Conservation (phyloP, 148 eudicot genomes). For the Amaranthus cruentus region DNA sequence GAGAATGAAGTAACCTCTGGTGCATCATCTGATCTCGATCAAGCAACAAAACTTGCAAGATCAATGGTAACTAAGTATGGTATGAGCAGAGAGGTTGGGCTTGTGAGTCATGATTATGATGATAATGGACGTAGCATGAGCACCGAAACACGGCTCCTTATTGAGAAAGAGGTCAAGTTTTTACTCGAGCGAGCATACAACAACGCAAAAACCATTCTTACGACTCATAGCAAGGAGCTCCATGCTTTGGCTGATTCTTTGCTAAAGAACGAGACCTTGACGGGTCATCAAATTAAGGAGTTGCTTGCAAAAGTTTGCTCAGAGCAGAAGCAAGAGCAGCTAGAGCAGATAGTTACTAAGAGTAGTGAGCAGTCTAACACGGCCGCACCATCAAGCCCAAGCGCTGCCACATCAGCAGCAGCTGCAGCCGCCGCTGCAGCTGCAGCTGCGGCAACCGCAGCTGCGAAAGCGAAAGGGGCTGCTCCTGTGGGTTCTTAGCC, state of each 20-base stretch:
- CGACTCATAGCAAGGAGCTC: conserved; percentile 68
- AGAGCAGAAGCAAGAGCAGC: conserved; percentile 37
- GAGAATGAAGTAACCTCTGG: conserved; percentile 92
- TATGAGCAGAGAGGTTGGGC: conserved; percentile 85
- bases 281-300: conserved; percentile 72
- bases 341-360: conserved; percentile 32
- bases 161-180: conserved; percentile 75
- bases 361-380: conserved; percentile 42
- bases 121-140: conserved; percentile 98
- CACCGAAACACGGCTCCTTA: conserved; percentile 77
- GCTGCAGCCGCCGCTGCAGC: conserved; percentile 70
- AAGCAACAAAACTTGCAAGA: conserved; percentile 75
- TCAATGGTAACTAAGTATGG: conserved; percentile 95
- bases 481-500: conserved; percentile 78
- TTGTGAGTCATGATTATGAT: conserved; percentile 86
- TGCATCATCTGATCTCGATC: conserved; percentile 77
- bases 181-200: conserved; percentile 70
- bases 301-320: conserved; percentile 52
- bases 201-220: conserved; percentile 75
- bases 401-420: conserved; percentile 62
- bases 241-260: conserved; percentile 82
- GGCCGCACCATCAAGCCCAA: conserved; percentile 53
- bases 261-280: conserved; percentile 76
- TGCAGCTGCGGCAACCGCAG: conserved; percentile 44
- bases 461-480: conserved; percentile 72